A percentile compares a stretch with the other conserved stretches of the same genome.
Evolutionary conservation across 2,329 filamentous ascomycete species (phyloP).

Genomic region (Fusarium drepaniforme): DNA sequence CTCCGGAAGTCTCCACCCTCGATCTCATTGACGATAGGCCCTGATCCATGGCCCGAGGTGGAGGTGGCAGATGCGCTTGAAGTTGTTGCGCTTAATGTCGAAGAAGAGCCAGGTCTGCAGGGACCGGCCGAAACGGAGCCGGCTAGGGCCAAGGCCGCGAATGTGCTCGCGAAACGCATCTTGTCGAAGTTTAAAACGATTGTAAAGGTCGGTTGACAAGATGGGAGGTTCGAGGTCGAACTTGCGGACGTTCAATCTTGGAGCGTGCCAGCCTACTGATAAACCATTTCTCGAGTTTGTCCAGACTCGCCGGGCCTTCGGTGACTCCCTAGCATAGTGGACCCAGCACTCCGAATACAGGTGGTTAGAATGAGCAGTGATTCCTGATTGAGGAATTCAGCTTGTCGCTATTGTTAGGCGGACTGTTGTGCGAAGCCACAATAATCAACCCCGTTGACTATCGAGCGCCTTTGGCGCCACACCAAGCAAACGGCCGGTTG

Average conservation of each 20-base stretch:
- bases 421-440: neutral
- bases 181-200: neutral
- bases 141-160: neutral
- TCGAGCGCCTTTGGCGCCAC: neutral
- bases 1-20: neutral
- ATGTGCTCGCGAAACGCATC: neutral
- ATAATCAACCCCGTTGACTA: neutral
- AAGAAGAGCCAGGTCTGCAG: neutral
- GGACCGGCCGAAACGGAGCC: neutral
- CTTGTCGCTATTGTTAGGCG: neutral
- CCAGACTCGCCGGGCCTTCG: neutral
- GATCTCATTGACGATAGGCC: neutral
- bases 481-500: neutral
- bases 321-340: neutral
- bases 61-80: neutral
- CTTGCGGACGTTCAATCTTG: neutral
- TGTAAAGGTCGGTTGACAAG: neutral
- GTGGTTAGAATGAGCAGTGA: neutral
- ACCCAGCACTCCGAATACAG: neutral
- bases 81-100: neutral
- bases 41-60: neutral
- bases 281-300: neutral
- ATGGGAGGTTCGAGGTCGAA: neutral
- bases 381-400: neutral
- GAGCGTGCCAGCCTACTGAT: neutral